Conservation (phyloP, 768 basidiomycete genomes). For the Panaeolus papilionaceus region DNA sequence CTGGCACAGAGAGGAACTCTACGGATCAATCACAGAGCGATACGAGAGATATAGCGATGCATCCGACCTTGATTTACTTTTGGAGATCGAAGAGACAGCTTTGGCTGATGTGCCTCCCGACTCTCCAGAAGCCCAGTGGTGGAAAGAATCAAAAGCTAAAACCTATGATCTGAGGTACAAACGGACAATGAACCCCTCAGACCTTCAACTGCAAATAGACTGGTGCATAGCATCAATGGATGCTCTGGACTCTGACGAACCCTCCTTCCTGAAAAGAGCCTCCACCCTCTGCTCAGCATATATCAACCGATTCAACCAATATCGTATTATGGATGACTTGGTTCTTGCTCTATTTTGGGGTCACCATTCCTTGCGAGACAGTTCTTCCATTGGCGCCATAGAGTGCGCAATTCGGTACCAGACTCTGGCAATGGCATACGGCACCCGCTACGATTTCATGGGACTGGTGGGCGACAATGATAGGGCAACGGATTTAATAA, state of each 20-base stretch:
- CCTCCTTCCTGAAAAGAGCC: not conserved
- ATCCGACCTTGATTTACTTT: constrained; percentile 19
- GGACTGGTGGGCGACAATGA: constrained; percentile 14
- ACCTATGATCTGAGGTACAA: constrained; percentile 17
- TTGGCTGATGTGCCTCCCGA: constrained; percentile 12
- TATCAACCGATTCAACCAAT: constrained; percentile 5
- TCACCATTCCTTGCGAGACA: not conserved
- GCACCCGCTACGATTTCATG: constrained; percentile 11
- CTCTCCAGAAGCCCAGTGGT: constrained; percentile 9
- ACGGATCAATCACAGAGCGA: constrained; percentile 12
- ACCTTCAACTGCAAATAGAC: constrained; percentile 14
- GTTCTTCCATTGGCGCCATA: not conserved
- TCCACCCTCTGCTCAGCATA: constrained; percentile 15
- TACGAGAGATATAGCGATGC: constrained; percentile 17
- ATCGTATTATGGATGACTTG: constrained; percentile 16
- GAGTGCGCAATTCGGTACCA: constrained; percentile 12
- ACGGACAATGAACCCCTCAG: not conserved
- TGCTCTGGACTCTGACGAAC: constrained; percentile 1
- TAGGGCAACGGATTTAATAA: constrained; percentile 13
- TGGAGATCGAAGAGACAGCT: constrained; percentile 17
- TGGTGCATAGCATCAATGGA: constrained; percentile 17
- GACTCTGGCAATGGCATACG: constrained; percentile 16
- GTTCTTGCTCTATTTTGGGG: constrained; percentile 20
- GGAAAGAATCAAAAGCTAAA: constrained; percentile 16
- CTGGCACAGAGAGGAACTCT: constrained; percentile 24